Conservation (phyloP, 2,329 filamentous ascomycete genomes). For the Alternaria dauci region DNA sequence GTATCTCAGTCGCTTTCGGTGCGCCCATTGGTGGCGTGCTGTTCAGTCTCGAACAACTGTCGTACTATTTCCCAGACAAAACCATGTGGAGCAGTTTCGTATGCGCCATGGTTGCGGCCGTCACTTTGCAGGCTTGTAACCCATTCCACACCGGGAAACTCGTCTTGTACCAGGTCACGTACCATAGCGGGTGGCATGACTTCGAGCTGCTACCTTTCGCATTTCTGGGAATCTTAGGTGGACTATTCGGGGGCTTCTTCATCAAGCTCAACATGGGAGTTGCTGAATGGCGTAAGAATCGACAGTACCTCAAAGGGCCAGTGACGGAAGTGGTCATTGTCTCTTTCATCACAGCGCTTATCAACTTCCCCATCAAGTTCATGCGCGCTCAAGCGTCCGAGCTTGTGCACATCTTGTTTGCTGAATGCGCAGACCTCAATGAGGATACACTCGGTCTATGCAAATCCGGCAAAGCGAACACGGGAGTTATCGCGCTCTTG, state of each 20-base stretch:
- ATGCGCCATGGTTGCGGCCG: conserved; percentile 97
- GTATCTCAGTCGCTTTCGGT: conserved; percentile 93
- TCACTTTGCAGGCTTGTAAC: conserved; percentile 90
- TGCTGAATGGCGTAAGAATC: conserved; percentile 78
- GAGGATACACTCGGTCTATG: conserved; percentile 92
- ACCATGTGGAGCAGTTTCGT: conserved; percentile 99
- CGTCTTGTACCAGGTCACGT: conserved; percentile 94
- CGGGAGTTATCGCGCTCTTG: conserved; percentile 82
- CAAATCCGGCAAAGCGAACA: conserved; percentile 82
- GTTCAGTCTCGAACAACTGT: conserved; percentile 95
- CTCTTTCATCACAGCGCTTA: conserved; percentile 80
- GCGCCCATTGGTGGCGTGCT: conserved; percentile 93
- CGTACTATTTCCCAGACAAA: conserved; percentile 98
- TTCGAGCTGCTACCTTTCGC: conserved; percentile 93
- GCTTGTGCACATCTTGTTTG: conserved; percentile 89
- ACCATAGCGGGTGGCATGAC: conserved; percentile 89
- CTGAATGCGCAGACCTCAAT: conserved; percentile 82
- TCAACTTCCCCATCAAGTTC: conserved; percentile 96
- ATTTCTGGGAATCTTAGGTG: conserved; percentile 85
- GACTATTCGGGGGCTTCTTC: conserved; percentile 93
- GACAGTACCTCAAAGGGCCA: conserved; percentile 72
- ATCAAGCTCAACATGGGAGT: conserved; percentile 93
- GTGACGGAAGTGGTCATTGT: conserved; percentile 82
- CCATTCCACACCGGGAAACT: conserved; percentile 95
- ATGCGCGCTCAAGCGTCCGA: conserved; percentile 93